Evolutionary conservation across 768 basidiomycete species (phyloP).

Genomic region (Hypholoma fasciculare): DNA sequence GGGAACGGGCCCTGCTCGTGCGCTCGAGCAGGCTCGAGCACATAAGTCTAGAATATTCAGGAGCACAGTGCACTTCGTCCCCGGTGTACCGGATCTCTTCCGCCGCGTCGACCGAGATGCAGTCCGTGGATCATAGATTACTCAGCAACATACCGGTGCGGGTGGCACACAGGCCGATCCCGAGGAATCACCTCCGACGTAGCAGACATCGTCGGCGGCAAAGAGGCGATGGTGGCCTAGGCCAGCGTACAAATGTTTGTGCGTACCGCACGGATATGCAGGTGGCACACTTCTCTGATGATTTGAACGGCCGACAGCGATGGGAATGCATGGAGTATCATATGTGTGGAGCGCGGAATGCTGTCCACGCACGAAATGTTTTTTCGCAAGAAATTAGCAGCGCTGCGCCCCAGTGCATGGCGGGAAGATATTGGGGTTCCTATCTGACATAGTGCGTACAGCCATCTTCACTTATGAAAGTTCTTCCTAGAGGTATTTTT

Average conservation of each 20-base stretch:
- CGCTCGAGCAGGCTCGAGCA: conserved; percentile 3
- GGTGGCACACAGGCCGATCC: conserved; percentile 10
- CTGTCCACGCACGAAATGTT: not conserved
- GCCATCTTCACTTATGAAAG: no score
- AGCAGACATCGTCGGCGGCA: conserved; percentile 4
- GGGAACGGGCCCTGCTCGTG: not conserved
- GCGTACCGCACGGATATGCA: not conserved
- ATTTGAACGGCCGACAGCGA: not conserved
- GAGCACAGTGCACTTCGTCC: not conserved
- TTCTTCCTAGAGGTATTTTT: not conserved
- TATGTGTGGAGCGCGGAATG: conserved; percentile 2
- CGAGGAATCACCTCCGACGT: conserved; percentile 3
- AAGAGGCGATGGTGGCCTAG: not conserved
- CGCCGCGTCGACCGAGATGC: not conserved
- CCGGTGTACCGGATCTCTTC: conserved; percentile 14
- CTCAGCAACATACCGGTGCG: conserved; percentile 3
- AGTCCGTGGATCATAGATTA: not conserved
- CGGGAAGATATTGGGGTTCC: not conserved
- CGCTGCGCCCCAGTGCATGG: not conserved
- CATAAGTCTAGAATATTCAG: not conserved
- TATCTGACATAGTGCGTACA: not conserved
- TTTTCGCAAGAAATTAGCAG: not conserved
- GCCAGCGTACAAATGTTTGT: not conserved
- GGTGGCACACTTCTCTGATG: not conserved
- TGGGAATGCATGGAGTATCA: conserved; percentile 6